Evolutionary conservation across 2,329 filamentous ascomycete genomes (phyloP), one percentile per base, ranked within the genome.

Genomic region (Fusarium piperis): DNA sequence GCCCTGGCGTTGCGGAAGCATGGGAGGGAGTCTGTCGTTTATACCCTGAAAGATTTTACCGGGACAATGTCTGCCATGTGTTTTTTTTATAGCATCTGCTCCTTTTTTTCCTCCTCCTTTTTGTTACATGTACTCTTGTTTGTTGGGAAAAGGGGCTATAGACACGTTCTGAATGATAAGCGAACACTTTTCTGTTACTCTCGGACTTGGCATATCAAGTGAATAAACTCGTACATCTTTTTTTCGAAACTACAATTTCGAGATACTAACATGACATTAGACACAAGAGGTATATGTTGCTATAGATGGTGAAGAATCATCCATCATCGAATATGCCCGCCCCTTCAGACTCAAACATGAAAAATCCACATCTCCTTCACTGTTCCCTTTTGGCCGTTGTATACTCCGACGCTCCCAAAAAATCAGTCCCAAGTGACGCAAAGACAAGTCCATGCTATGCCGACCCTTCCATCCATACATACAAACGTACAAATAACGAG

Each of bases 101-200:
- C 52, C 46, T 65, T 26, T 9, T 61, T 65, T 36, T 30, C 18
- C 23, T 23, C 23, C 23, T 5, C 23, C 23, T 52, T 39, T 48
- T 44, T 39, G n/a, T n/a, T n/a, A n/a, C 64, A 28, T 58, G n/a
- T 57, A 28, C 62, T 68, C 59, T n/a, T 58, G 59, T 56, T 58
- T 67, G 52, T 62, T 55, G 39, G 48, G 9, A n/a, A 53, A 39
- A 63, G 35, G 39, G 59, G 20, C 51, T 62, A 64, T 68, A 69
- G 62, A 75, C 59, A 57, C 65, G 63, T 64, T 46, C 57, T 44
- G 59, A 74, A 76, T 67, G 58, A 69, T 70, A 72, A 69, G 69
- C 69, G 30, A 75, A 73, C 74, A 76, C 72, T 72, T 18, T 32
- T 59, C 60, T 39, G n/a, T 28, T 35, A 44, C 32, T 8, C 38